Evolutionary conservation across 768 basidiomycete genomes (phyloP).

Genomic region (Kwoniella botswanensis): DNA sequence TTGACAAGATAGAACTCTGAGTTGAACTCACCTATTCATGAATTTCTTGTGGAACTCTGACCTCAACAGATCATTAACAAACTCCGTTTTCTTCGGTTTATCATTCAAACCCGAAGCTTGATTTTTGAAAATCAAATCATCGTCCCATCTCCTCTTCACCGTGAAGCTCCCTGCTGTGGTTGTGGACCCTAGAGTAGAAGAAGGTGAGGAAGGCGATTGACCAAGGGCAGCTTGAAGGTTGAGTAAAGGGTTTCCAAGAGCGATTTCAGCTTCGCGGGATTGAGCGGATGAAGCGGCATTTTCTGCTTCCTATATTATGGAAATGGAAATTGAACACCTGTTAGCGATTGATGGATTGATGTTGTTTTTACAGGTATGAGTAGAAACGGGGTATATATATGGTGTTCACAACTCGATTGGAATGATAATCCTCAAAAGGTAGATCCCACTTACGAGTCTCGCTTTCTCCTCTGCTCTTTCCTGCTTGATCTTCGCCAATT

Average conservation of each 20-base stretch:
- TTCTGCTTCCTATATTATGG: constrained; percentile 68
- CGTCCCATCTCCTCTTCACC: constrained; percentile 93
- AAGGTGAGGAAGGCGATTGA: constrained; percentile 62
- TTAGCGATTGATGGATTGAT: neutral
- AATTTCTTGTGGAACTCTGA: constrained; percentile 61
- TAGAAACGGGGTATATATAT: too few species aligned
- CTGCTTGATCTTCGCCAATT: constrained; percentile 97
- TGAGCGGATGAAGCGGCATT: constrained; percentile 65
- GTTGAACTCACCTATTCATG: constrained; percentile 45
- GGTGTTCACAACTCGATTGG: too few species aligned
- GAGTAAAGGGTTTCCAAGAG: constrained; percentile 82
- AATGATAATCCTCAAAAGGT: too few species aligned
- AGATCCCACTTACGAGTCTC: constrained; percentile 59
- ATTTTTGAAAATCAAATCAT: constrained; percentile 98
- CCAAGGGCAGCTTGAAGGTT: constrained; percentile 91
- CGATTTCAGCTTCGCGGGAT: constrained; percentile 79
- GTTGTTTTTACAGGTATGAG: neutral
- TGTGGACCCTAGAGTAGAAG: constrained; percentile 63
- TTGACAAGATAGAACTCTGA: constrained; percentile 1
- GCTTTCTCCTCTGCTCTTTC: constrained; percentile 93
- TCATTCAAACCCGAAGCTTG: constrained; percentile 78
- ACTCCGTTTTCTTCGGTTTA: constrained; percentile 68
- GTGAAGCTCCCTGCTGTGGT: constrained; percentile 74
- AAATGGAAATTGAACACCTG: neutral
- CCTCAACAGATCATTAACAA: constrained; percentile 92